A percentile compares a stretch with the other conserved stretches of the same genome.
phyloP scores from a whole-genome alignment of 2,329 filamentous ascomycete genomes.

The Helminthosporium solani region DNA sequence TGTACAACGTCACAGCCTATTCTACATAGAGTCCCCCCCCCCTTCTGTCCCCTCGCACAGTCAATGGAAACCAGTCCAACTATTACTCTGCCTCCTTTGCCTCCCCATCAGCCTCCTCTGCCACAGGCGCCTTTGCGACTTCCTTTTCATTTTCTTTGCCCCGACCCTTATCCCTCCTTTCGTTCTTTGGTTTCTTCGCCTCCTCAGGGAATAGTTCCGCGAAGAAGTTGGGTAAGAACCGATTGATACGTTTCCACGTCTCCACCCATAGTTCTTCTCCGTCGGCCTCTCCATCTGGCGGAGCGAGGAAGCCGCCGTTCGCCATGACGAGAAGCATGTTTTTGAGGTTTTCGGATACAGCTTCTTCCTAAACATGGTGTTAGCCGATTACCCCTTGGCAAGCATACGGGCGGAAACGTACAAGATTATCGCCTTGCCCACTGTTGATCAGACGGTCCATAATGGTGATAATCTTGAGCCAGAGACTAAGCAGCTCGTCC shows the following conservation, averaged over 20 bases:
- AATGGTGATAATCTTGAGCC: slow-evolving; percentile 88
- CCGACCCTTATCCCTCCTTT: slow-evolving; percentile 13
- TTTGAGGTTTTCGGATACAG: slow-evolving; percentile 91
- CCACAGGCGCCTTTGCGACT: background rate
- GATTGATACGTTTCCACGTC: slow-evolving; percentile 60
- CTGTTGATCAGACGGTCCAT: slow-evolving; percentile 97
- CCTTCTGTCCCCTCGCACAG: too few species aligned
- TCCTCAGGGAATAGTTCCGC: slow-evolving; percentile 59
- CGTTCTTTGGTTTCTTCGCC: slow-evolving; percentile 30
- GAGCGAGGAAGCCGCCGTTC: slow-evolving; percentile 78
- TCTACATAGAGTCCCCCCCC: too few species aligned
- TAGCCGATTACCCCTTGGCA: slow-evolving; percentile 8
- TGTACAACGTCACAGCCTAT: too few species aligned
- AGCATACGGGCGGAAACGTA: slow-evolving; percentile 51
- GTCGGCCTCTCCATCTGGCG: slow-evolving; percentile 57
- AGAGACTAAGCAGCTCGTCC: slow-evolving; percentile 87
- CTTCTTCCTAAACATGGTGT: slow-evolving; percentile 71
- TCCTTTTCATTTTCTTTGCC: slow-evolving; percentile 14
- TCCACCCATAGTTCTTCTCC: slow-evolving; percentile 61
- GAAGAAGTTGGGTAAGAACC: slow-evolving; percentile 62
- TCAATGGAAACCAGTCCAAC: background rate
- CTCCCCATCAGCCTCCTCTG: slow-evolving; percentile 10
- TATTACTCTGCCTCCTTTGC: slow-evolving; percentile 3
- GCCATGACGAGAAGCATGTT: slow-evolving; percentile 96
- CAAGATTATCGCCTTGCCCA: slow-evolving; percentile 84